Evolutionary conservation across 179 eudicot genomes (phyloP).

Genomic region (Corrigiola litoralis): DNA sequence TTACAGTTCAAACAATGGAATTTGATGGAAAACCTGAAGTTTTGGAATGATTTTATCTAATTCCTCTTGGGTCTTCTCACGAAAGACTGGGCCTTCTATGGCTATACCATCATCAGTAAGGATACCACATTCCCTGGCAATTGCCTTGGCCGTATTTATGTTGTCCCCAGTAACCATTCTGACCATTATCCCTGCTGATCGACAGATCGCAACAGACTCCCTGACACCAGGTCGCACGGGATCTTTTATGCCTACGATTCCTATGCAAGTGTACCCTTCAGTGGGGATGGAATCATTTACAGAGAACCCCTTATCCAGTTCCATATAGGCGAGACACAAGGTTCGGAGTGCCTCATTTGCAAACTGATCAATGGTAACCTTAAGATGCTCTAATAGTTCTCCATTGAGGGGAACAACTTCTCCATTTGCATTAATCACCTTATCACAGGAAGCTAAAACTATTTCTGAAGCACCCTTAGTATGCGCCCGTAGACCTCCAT

Average conservation of each 20-base stretch:
- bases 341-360: constrained; percentile 86
- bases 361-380: constrained; percentile 62
- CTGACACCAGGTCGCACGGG: constrained; percentile 93
- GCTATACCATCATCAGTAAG: constrained; percentile 92
- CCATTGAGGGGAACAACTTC: constrained; percentile 67
- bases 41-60: constrained; percentile 66
- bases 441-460: constrained; percentile 75
- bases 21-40: constrained; percentile 55
- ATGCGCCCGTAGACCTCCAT: constrained; percentile 65
- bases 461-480: constrained; percentile 94
- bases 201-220: constrained; percentile 86
- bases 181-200: constrained; percentile 79
- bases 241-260: constrained; percentile 90
- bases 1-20: background rate
- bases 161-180: constrained; percentile 97
- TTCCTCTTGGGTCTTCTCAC: constrained; percentile 67
- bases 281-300: constrained; percentile 54
- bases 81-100: constrained; percentile 86
- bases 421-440: constrained; percentile 56
- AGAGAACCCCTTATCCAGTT: constrained; percentile 54
- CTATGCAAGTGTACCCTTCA: constrained; percentile 72
- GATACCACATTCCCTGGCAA: constrained; percentile 96
- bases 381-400: constrained; percentile 40
- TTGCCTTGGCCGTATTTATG: constrained; percentile 90
- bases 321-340: constrained; percentile 76